Evolutionary conservation across 257 asterid species (phyloP).

Genomic region (Scutellaria baicalensis): DNA sequence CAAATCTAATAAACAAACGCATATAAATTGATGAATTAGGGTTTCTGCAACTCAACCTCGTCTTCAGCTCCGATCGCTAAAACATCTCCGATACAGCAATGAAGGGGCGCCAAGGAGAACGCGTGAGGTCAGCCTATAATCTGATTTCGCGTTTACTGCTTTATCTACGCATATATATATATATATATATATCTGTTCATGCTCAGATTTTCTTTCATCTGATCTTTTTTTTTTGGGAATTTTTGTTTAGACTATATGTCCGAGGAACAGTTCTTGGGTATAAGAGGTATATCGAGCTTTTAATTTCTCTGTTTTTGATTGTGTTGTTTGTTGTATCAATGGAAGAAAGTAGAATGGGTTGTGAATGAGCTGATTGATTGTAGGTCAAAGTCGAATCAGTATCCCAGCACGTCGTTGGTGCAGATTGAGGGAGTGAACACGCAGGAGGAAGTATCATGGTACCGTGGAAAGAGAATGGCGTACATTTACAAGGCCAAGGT

Average conservation of each 20-base stretch:
- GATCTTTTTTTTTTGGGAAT: background rate
- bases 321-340: background rate
- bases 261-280: slow-evolving; percentile 68
- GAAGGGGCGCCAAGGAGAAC: slow-evolving; percentile 58
- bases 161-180: background rate
- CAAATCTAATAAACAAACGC: background rate
- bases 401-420: slow-evolving; percentile 55
- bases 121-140: slow-evolving; percentile 28
- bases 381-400: slow-evolving; percentile 71
- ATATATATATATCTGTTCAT: background rate
- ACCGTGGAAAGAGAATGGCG: slow-evolving; percentile 55
- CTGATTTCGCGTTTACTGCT: background rate
- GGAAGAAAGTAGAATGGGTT: background rate
- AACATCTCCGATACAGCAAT: slow-evolving; percentile 11
- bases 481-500: slow-evolving; percentile 71
- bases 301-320: background rate
- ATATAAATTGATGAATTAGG: background rate
- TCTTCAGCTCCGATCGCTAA: background rate
- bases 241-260: slow-evolving; percentile 33
- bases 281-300: slow-evolving; percentile 31
- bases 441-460: slow-evolving; percentile 68
- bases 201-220: background rate
- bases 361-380: background rate
- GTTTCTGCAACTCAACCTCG: background rate
- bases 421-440: slow-evolving; percentile 76